Percentiles rank a stretch among this genome's conserved stretches.
These are phyloP conservation scores for Hypoxylon sp. DNA, from an alignment of 2,329 filamentous ascomycete genomes.

Conservation along the genomic window DNA sequence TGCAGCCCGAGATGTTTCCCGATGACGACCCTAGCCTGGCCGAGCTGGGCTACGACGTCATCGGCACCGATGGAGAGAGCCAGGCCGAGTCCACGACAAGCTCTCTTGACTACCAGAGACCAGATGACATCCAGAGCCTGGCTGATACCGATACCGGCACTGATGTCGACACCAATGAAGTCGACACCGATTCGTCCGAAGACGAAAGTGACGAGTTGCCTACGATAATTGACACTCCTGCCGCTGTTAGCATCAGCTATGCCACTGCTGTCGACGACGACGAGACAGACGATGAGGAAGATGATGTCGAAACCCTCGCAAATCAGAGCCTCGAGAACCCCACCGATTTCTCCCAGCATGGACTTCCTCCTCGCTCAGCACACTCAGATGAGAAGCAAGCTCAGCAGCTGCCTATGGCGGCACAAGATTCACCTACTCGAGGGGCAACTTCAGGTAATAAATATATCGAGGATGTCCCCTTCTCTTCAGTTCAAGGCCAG, in stretches of 20 bases:
- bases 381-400: conserved; percentile 14
- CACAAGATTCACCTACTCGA: conserved; percentile 1
- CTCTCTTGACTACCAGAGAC: conserved; percentile 57
- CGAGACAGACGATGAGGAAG: conserved; percentile 34
- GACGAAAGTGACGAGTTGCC: conserved; percentile 42
- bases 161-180: conserved; percentile 57
- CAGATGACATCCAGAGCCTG: conserved; percentile 62
- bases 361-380: conserved; percentile 25
- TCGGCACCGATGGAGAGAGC: conserved; percentile 62
- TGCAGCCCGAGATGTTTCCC: conserved; percentile 54
- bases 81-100: conserved; percentile 59
- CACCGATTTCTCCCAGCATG: conserved; percentile 43
- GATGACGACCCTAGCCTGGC: conserved; percentile 60
- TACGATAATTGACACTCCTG: conserved; percentile 29
- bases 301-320: conserved; percentile 39
- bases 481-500: neutral
- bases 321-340: conserved; percentile 46
- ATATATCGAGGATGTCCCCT: neutral
- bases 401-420: conserved; percentile 3
- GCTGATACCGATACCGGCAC: conserved; percentile 52
- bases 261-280: conserved; percentile 31
- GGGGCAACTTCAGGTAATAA: neutral
- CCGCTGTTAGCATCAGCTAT: conserved; percentile 21
- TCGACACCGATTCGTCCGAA: conserved; percentile 53
- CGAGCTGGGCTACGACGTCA: conserved; percentile 66